Evolutionary conservation across 2,329 filamentous ascomycete species (phyloP).

Genomic region (Ceratocystis cubensis): DNA sequence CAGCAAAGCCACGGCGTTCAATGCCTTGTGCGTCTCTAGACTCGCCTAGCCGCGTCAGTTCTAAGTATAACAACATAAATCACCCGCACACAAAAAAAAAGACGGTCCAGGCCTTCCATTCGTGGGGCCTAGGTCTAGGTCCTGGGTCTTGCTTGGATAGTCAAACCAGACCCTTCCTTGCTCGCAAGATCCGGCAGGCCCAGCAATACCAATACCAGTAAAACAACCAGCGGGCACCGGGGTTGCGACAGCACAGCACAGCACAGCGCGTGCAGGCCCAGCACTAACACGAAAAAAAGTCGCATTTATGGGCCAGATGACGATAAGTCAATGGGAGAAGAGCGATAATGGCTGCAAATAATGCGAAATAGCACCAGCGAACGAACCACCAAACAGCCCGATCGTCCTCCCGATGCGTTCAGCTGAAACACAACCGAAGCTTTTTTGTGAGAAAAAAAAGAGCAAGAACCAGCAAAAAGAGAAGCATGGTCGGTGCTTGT

Average conservation of each 20-base stretch:
- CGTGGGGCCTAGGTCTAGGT: too few species aligned
- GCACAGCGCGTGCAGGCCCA: too few species aligned
- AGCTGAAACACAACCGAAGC: slow-evolving; percentile 10
- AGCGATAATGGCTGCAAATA: slow-evolving; percentile 5
- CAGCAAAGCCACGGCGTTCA: background rate
- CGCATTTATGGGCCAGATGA: background rate
- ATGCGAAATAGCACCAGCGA: slow-evolving; percentile 6
- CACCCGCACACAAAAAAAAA: background rate
- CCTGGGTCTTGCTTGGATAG: too few species aligned
- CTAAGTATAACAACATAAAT: slow-evolving; percentile 8
- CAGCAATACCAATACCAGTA: too few species aligned
- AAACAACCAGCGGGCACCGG: background rate
- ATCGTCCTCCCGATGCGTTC: slow-evolving; percentile 10
- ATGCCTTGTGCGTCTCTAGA: slow-evolving; percentile 5
- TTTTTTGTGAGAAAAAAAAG: background rate
- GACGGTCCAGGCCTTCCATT: background rate
- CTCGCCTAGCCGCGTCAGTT: slow-evolving; percentile 9
- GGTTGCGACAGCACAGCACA: background rate
- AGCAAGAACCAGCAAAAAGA: background rate
- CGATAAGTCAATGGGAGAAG: background rate
- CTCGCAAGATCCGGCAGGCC: too few species aligned
- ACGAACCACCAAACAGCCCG: slow-evolving; percentile 8
- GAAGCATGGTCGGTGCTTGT: background rate
- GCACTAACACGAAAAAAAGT: background rate
- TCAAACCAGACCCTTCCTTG: too few species aligned